Base-by-base conservation (phyloP, 2,329 filamentous ascomycete genomes). In the Fusarium sublunatum region DNA sequence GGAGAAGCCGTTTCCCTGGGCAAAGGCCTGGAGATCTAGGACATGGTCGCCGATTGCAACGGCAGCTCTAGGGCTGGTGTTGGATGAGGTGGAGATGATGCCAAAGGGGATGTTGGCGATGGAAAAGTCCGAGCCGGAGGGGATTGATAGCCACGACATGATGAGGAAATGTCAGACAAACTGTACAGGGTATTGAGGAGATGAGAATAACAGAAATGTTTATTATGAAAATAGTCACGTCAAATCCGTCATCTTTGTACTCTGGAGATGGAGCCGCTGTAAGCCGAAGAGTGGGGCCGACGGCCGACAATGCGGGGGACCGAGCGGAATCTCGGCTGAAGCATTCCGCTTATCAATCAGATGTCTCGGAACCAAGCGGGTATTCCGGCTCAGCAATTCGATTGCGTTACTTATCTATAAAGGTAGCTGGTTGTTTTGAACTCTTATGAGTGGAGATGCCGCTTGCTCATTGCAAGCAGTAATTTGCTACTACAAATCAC, bases 41-140 rank as follows among this genome's bases (percentile, higher is more conserved):
- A 86, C 90, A 75, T 91, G 79, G 29, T 88, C 83, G 44, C 91
- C 91, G 67, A 95, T 90, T 9, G 90, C 90, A 58, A 91, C 78
- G 12, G 90, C 91, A 9, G 87, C 83, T 26, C 88, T 87, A 2
- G 82, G 89, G 25, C 81, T 81, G 10, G 81, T 69, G 56, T 85
- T 81, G 6, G 80, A 75, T 3, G 81, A 64, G 1, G 89, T 89
- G 28, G 87, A 89, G 72, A 95, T 91, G 78, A 95, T 88, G 70
- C 91, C 91, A 71, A 94, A 94, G 2, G 91, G 91, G 50, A 95
- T 89, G 73, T 95, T 95, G 70, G 88, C 86, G 47, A 94, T 79
- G 8, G 91, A 70, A 43, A 70, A 70, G 52, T 70, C 64, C 28
- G 68, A 76, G 39, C 70, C 75, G 5, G 73, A 69, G n/a, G 75